Base-by-base conservation (phyloP, 1,284 basidiomycete species). In the Leccinum pallidistipes region DNA sequence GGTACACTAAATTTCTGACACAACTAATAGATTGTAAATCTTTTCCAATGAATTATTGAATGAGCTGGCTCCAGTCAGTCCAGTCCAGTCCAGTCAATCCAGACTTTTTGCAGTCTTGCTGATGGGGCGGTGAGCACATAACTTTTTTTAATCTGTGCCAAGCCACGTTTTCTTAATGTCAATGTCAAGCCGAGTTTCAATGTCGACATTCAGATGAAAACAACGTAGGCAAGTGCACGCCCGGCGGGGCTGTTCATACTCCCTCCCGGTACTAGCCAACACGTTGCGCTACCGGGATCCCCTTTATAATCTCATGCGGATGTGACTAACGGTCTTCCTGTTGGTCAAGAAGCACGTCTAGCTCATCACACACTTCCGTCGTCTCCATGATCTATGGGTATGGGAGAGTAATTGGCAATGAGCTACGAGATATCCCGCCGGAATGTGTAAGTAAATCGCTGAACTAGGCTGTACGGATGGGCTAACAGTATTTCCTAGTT, bases 361-460 rank as follows among this genome's bases (percentile, higher is more conserved):
- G 56, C 57, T 43, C 45, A 58, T 65, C 65, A 69, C 59, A 61
- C 12, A 12, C 50, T 64, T 62, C 60, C 58, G 40, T 61, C 51
- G 24, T 57, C 57, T 57, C 53, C 62, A 74, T 73, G 70, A 64
- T 62, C 57, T 67, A 66, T 68, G 72, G 69, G 52, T 67, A 66
- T 68, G 72, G 69, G 52, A 74, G 74, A 64, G 66, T 74, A 58
- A 65, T 73, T 52, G 72, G 75, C 50, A 63, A 62, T 51, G 74
- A 76, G 53, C 71, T 73, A 45, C 70, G 74, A 55, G 71, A 68
- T 51, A 57, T 73, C 51, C 75, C 74, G 1, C 72, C 64, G 6
- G 70, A 69, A 54, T 67, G 58, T 59, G 75, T 76, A 57, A 68
- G 75, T 63, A 47, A 47, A 7, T 58, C 43, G 51, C 47, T 54